Evolutionary conservation across 495 filamentous ascomycete genomes (phyloP), one percentile per base, ranked within the genome.

Genomic region (Coniosporium apollinis): DNA sequence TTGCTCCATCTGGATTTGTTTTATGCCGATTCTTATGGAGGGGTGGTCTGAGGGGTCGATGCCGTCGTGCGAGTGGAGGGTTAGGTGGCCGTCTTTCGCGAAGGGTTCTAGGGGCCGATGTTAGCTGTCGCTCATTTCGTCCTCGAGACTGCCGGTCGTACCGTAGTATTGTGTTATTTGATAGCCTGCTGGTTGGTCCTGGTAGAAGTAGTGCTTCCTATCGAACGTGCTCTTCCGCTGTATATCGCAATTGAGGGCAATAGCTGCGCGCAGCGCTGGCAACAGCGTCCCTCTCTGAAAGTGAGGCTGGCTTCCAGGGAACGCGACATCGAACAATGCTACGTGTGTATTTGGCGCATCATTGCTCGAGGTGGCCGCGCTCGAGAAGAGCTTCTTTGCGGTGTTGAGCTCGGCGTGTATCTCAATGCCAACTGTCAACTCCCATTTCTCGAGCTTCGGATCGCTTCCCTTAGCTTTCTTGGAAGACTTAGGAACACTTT

Each of bases 201-300:
- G 87, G 58, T 94, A 91, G 57, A 94, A 94, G 53, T 99, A 99
- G 49, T 99, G 89, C 53, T 99, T 99, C 33, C 89, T 69, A 57
- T 99, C 89, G 55, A 91, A 99, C 21, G 67, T 67, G 49, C 82
- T 91, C 30, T 66, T 65, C 1, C 55, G 64, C 49, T 85, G 73
- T 32, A 94, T 70, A 0, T 73, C 53, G 57, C 89, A 96, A 30
- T 73, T 69, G 21, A 99, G 62, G 2, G 85, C 85, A 10, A 94
- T 52, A 1, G 86, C 87, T 21, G 89, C 85, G 35, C 89, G 75
- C 17, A 99, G 52, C 19, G 89, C 89, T 22, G 89, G 91, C 11
- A 99, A 65, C 16, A 96, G 61, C 0, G 80, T 83, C 36, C 76
- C 79, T 29, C 64, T 61, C 60, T 96, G 87, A 48, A 97, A 87